Conservation (phyloP, 192 early-diverging fungal species). For the Backusella macrospora region DNA sequence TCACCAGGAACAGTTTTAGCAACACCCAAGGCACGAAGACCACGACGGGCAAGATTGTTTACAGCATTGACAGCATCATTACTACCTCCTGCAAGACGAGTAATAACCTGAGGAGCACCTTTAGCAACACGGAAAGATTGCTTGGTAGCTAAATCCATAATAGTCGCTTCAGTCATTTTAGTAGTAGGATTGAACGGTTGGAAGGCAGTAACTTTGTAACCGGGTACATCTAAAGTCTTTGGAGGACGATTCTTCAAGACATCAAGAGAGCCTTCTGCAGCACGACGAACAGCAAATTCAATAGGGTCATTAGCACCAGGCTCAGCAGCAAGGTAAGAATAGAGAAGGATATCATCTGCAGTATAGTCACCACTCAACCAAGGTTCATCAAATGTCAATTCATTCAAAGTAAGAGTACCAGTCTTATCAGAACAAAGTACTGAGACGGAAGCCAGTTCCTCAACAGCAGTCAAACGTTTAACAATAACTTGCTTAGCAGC, state of each 20-base stretch:
- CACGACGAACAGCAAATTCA: constrained; percentile 82
- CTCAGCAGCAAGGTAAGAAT: constrained; percentile 83
- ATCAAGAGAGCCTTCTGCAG: constrained; percentile 63
- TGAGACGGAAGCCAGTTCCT: constrained; percentile 88
- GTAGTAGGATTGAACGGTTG: constrained; percentile 86
- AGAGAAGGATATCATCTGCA: constrained; percentile 78
- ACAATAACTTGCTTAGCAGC: constrained; percentile 90
- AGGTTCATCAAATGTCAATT: constrained; percentile 89
- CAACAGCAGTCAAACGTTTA: constrained; percentile 94
- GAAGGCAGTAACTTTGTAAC: constrained; percentile 84
- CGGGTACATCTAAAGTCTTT: constrained; percentile 70
- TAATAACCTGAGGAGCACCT: constrained; percentile 95
- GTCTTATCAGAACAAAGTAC: constrained; percentile 87
- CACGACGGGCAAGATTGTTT: constrained; percentile 83
- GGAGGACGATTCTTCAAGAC: constrained; percentile 40
- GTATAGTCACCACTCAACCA: constrained; percentile 66
- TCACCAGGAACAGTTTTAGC: constrained; percentile 62
- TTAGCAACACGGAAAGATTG: constrained; percentile 88
- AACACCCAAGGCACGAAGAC: constrained; percentile 75
- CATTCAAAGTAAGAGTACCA: constrained; percentile 89
- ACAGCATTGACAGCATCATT: constrained; percentile 84
- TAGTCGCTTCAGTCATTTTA: constrained; percentile 87
- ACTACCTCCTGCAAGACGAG: constrained; percentile 78
- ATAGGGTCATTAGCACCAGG: constrained; percentile 89
- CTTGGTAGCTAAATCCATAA: constrained; percentile 67